A percentile compares a stretch with the other conserved stretches of the same genome.
These are phyloP conservation scores for Sphaerulina musiva DNA, from an alignment of 2,329 filamentous ascomycete genomes.

Conservation along the genomic window DNA sequence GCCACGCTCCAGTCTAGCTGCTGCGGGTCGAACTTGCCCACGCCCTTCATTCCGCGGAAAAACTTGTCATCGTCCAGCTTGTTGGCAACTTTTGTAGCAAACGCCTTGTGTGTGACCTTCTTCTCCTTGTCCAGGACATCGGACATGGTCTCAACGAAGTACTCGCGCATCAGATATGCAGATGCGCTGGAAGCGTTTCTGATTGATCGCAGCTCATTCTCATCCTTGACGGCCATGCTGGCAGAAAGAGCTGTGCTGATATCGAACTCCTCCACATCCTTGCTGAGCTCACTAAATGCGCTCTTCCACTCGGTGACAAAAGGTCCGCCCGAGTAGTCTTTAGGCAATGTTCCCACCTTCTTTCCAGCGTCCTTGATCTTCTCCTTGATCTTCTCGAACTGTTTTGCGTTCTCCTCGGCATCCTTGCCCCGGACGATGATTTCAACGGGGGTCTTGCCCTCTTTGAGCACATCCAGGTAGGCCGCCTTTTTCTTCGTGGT, in stretches of 20 bases:
- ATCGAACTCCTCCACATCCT: slow-evolving; percentile 84
- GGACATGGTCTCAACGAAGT: slow-evolving; percentile 98
- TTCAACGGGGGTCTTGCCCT: slow-evolving; percentile 82
- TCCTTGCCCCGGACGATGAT: slow-evolving; percentile 90
- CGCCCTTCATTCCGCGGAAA: slow-evolving; percentile 80
- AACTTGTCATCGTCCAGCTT: slow-evolving; percentile 93
- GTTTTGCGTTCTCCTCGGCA: slow-evolving; percentile 80
- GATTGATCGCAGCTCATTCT: slow-evolving; percentile 87
- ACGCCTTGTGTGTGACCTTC: slow-evolving; percentile 82
- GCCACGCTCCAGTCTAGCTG: slow-evolving; percentile 95
- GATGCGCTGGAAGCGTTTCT: slow-evolving; percentile 90
- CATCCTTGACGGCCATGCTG: slow-evolving; percentile 88
- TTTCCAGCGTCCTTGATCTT: slow-evolving; percentile 84
- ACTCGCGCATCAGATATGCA: slow-evolving; percentile 88
- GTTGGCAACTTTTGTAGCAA: slow-evolving; percentile 79
- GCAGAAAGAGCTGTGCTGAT: slow-evolving; percentile 74
- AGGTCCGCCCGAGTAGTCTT: slow-evolving; percentile 76
- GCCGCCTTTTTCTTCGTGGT: slow-evolving; percentile 98
- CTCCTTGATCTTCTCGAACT: slow-evolving; percentile 76
- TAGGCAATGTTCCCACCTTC: slow-evolving; percentile 80
- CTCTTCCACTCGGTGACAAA: slow-evolving; percentile 98
- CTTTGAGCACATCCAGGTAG: slow-evolving; percentile 85
- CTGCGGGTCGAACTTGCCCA: slow-evolving; percentile 74
- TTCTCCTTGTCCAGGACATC: slow-evolving; percentile 92
- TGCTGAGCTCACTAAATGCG: slow-evolving; percentile 66